These are phyloP conservation scores for Rhizophora apiculata DNA, from an alignment of 345 rosid genomes.

Conservation along the genomic window DNA sequence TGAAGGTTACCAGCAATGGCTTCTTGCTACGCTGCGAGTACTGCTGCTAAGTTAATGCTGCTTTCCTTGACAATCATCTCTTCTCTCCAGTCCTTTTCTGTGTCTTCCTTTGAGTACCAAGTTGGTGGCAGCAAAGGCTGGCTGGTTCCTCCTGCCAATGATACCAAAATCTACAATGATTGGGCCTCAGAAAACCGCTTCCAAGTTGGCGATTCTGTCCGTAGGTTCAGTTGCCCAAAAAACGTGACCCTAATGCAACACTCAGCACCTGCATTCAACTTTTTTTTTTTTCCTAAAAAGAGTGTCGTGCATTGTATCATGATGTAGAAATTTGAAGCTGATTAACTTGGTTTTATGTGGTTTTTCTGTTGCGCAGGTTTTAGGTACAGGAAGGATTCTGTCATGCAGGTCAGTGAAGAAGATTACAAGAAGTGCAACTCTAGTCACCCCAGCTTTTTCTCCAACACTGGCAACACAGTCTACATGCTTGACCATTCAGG, in stretches of 20 bases:
- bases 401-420: conserved; percentile 44
- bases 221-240: conserved; percentile 32
- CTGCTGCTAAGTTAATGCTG: background rate
- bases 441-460: conserved; percentile 48
- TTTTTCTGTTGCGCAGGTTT: conserved; percentile 32
- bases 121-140: conserved; percentile 70
- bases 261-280: too few species aligned
- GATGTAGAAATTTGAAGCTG: background rate
- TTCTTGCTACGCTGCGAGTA: background rate
- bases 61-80: conserved; percentile 22
- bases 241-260: too few species aligned
- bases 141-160: conserved; percentile 51
- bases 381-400: conserved; percentile 58
- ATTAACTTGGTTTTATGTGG: background rate
- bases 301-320: too few species aligned
- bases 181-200: conserved; percentile 85
- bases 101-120: conserved; percentile 47
- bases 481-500: conserved; percentile 52
- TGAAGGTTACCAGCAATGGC: background rate
- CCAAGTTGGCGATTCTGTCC: conserved; percentile 53
- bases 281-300: too few species aligned
- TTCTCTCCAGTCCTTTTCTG: conserved; percentile 21
- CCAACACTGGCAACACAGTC: conserved; percentile 58
- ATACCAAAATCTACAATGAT: conserved; percentile 47
- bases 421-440: conserved; percentile 59